phyloP scores from a whole-genome alignment of 805 yeast species.

The Yarrowia sp. region DNA sequence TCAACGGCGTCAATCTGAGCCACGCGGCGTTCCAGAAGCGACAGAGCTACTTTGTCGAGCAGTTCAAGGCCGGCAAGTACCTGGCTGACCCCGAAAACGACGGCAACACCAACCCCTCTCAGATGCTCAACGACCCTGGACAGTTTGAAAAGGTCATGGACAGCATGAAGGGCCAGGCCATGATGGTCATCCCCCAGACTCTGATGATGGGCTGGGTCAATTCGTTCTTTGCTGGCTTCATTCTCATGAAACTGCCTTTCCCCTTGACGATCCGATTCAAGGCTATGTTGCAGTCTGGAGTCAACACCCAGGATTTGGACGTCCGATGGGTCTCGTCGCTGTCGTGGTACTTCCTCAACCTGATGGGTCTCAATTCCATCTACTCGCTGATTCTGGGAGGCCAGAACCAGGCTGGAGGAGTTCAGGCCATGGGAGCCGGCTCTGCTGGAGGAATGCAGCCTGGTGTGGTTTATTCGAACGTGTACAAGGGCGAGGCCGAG shows the following conservation, averaged over 20 bases:
- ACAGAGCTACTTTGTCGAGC: slow-evolving; percentile 48
- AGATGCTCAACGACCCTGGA: slow-evolving; percentile 69
- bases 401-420: slow-evolving; percentile 37
- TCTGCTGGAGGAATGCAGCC: slow-evolving; percentile 48
- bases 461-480: slow-evolving; percentile 50
- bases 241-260: slow-evolving; percentile 85
- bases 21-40: slow-evolving; percentile 53
- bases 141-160: slow-evolving; percentile 69
- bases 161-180: slow-evolving; percentile 77
- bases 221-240: slow-evolving; percentile 87
- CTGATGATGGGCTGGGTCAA: slow-evolving; percentile 95
- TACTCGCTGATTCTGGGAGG: slow-evolving; percentile 65
- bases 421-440: slow-evolving; percentile 37
- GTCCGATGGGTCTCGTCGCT: slow-evolving; percentile 90
- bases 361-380: slow-evolving; percentile 78
- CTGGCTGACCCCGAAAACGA: slow-evolving; percentile 49
- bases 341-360: slow-evolving; percentile 92
- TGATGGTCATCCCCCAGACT: slow-evolving; percentile 87
- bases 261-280: slow-evolving; percentile 88
- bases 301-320: slow-evolving; percentile 78
- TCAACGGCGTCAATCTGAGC: slow-evolving; percentile 53
- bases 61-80: slow-evolving; percentile 54
- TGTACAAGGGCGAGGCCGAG: slow-evolving; percentile 71
- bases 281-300: slow-evolving; percentile 86
- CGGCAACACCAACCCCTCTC: slow-evolving; percentile 38